phyloP scores from a whole-genome alignment of 2,329 filamentous ascomycete species.

The Fusarium lyarnte region DNA sequence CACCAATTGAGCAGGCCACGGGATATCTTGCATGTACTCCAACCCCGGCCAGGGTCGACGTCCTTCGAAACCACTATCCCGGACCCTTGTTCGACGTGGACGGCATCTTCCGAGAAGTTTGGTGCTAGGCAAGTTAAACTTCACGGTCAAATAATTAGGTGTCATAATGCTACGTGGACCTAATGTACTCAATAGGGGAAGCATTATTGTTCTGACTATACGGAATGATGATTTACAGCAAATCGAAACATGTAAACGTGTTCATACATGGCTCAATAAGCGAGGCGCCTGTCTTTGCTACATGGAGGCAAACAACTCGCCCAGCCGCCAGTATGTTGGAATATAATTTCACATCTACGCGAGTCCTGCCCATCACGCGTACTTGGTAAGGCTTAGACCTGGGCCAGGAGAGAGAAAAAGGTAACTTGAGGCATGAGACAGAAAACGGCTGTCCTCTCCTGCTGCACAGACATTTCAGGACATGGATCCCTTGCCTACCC shows the following conservation, averaged over 20 bases:
- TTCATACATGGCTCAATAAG: not conserved
- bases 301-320: not conserved
- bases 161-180: constrained; percentile 17
- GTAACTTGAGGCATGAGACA: constrained; percentile 10
- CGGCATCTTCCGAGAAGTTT: constrained; percentile 31
- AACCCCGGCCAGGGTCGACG: not conserved
- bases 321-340: constrained; percentile 1
- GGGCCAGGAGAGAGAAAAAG: not conserved
- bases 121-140: constrained; percentile 6
- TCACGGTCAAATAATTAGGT: constrained; percentile 10
- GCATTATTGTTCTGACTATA: not conserved
- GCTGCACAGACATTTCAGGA: constrained; percentile 18
- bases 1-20: constrained; percentile 29
- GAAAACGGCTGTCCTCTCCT: constrained; percentile 10
- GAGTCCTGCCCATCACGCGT: not conserved
- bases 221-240: not conserved
- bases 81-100: constrained; percentile 1
- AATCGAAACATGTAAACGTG: not conserved
- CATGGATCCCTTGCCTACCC: constrained; percentile 24
- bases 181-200: constrained; percentile 8
- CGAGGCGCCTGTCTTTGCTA: not conserved
- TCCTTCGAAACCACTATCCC: constrained; percentile 7
- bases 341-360: not conserved
- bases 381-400: constrained; percentile 7
- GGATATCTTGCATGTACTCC: constrained; percentile 12